Base-by-base conservation (phyloP, 257 asterid genomes). In the Thymus quinquecostatus region DNA sequence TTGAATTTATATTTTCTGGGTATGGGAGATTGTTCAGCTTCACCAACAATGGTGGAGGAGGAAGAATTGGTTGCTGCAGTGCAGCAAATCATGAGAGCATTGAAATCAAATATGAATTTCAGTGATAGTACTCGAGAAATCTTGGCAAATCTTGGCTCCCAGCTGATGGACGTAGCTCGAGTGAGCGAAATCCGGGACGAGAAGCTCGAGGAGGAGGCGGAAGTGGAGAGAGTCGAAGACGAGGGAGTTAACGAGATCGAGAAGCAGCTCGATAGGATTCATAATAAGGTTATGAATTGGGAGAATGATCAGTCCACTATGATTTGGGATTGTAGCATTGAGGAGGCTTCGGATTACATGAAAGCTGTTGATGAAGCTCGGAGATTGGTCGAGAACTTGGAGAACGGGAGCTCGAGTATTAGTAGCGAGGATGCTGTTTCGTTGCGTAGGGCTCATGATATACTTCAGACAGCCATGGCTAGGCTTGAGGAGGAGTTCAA, bases 401-500 rank as follows among this genome's bases (percentile, higher is more conserved):
- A 88, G 82, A 77, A 65, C 66, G 76, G 78, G 80, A 68, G 82
- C 72, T 30, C 65, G 4, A 63, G 64, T 29, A 74, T 48, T 45
- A 74, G 73, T 14, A 14, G 72, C 14, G 88, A 86, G 14, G 89
- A 83, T 45, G 64, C 54, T 4, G 76, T 40, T 51, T 78, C 82
- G 59, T 80, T 88, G 13, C 84, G 82, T 45, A 81, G 70, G 74
- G 89, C 92, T 32, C 92, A 86, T 28, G 95, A 86, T 69, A 56
- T 94, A 76, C 93, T 94, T 55, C 95, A 94, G 76, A 89, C 83
- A 28, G 95, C 89, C 29, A 94, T 91, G 98, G 79, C 87, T 68
- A 82, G 93, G 83, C 97, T 94, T 6, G 97, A 89, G 59, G 97
- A 94, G 71, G 98, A 94, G 85, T 94, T 94, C n/a, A 78, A 75